Conservation (phyloP, 257 asterid genomes). For the Petunia secreta region DNA sequence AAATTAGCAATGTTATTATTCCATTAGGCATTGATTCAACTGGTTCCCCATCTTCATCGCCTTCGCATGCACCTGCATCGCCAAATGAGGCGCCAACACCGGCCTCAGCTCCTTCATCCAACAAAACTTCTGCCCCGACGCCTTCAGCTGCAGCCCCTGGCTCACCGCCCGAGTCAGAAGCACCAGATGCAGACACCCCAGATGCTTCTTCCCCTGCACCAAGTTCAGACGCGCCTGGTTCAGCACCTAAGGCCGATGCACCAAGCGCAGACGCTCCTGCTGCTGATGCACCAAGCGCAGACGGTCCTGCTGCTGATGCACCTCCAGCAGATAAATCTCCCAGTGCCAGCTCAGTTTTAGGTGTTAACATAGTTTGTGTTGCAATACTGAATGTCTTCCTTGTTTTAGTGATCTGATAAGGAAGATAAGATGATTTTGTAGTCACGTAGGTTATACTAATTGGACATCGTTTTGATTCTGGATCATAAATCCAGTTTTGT, state of each 20-base stretch:
- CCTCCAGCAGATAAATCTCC: neutral
- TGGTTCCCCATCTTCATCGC: conserved; percentile 28
- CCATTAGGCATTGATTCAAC: conserved; percentile 50
- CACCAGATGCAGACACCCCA: neutral
- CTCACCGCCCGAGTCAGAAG: conserved; percentile 20
- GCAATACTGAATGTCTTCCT: neutral
- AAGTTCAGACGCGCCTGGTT: conserved; percentile 27
- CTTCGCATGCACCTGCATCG: conserved; percentile 31
- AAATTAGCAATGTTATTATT: conserved; percentile 51
- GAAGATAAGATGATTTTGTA: neutral
- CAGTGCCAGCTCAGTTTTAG: neutral
- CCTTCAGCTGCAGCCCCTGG: conserved; percentile 32
- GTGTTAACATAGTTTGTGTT: neutral
- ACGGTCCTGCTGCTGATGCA: neutral
- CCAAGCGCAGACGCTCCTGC: conserved; percentile 37
- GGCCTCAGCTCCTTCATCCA: neutral
- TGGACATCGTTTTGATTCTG: too few species aligned
- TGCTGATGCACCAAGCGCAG: neutral
- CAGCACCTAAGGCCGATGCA: conserved; percentile 22
- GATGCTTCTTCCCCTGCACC: conserved; percentile 27
- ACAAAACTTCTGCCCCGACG: conserved; percentile 10
- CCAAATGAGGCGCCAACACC: neutral
- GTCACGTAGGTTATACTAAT: too few species aligned
- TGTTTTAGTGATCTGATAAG: neutral
- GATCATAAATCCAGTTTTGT: too few species aligned